A percentile compares a stretch with the other conserved stretches of the same genome.
These are phyloP conservation scores for Zygnema cylindricum DNA, from an alignment of 139 green algal genomes.

Conservation along the genomic window DNA sequence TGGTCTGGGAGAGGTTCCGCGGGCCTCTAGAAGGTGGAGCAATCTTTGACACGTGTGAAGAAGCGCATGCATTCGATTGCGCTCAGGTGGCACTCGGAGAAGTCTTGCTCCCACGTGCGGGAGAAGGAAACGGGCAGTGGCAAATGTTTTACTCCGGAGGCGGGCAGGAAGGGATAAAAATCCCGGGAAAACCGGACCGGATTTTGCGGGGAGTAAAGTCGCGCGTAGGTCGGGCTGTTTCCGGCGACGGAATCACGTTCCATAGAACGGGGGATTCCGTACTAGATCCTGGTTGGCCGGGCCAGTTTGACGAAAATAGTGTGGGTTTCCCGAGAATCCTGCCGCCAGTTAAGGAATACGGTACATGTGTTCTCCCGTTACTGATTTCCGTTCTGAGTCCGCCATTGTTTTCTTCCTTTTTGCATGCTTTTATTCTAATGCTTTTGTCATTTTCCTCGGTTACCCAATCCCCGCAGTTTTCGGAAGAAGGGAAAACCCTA, in stretches of 20 bases:
- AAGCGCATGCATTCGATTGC: constrained; percentile 23
- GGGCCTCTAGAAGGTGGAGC: constrained; percentile 13
- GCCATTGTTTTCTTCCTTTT: too few species aligned
- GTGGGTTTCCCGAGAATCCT: not conserved
- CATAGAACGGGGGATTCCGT: not conserved
- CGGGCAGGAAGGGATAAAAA: not conserved
- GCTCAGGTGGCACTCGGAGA: constrained; percentile 26
- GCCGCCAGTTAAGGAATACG: too few species aligned
- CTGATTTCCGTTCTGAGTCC: too few species aligned
- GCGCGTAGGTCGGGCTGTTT: not conserved
- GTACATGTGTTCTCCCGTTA: too few species aligned
- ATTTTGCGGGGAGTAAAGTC: not conserved
- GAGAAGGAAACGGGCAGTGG: not conserved
- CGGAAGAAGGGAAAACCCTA: too few species aligned
- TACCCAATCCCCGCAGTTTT: too few species aligned
- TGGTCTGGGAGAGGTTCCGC: constrained; percentile 23
- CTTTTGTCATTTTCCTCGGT: too few species aligned
- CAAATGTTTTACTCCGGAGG: not conserved
- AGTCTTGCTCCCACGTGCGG: not conserved
- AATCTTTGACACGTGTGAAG: constrained; percentile 21
- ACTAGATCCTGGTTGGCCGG: not conserved
- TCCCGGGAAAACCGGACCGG: not conserved
- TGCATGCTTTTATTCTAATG: too few species aligned
- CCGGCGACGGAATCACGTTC: not conserved
- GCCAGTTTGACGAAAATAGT: not conserved